These are phyloP conservation scores for Curvularia sp. DNA, from an alignment of 2,329 filamentous ascomycete species.

Conservation along the genomic window DNA sequence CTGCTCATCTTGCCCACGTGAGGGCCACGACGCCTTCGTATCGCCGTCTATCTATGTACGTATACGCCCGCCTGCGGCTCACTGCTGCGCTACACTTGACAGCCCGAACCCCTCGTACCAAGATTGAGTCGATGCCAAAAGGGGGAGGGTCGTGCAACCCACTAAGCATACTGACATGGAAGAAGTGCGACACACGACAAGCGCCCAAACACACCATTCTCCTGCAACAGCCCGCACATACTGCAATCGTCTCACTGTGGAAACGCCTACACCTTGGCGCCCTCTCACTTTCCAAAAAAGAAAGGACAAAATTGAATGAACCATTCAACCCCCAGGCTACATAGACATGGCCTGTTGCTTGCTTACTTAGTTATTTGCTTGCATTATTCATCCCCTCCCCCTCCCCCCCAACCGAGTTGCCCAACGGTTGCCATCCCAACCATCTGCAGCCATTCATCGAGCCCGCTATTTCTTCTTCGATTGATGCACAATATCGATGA, in stretches of 20 bases:
- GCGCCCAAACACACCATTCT: conserved; percentile 8
- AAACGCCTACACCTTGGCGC: conserved; percentile 13
- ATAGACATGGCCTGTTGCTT: neutral
- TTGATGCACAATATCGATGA: conserved; percentile 81
- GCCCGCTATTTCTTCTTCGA: conserved; percentile 55
- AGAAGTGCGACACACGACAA: conserved; percentile 5
- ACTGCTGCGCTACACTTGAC: neutral
- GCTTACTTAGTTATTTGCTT: neutral
- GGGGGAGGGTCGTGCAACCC: neutral
- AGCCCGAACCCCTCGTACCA: neutral
- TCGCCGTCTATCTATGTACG: too few species aligned
- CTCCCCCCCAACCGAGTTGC: neutral
- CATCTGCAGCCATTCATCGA: conserved; percentile 12
- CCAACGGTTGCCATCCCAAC: conserved; percentile 9
- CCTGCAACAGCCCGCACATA: conserved; percentile 14
- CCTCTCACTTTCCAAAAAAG: too few species aligned
- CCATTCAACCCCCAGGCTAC: neutral
- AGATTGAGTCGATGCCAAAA: neutral
- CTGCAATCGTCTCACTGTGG: conserved; percentile 17
- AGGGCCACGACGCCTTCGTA: neutral
- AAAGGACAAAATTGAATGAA: neutral
- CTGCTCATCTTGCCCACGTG: conserved; percentile 4
- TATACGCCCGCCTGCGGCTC: neutral
- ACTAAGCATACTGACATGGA: conserved; percentile 6
- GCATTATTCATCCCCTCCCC: conserved; percentile 7